phyloP scores from a whole-genome alignment of 305 asterid genomes.

The Fraxinus xanthoxyloides region DNA sequence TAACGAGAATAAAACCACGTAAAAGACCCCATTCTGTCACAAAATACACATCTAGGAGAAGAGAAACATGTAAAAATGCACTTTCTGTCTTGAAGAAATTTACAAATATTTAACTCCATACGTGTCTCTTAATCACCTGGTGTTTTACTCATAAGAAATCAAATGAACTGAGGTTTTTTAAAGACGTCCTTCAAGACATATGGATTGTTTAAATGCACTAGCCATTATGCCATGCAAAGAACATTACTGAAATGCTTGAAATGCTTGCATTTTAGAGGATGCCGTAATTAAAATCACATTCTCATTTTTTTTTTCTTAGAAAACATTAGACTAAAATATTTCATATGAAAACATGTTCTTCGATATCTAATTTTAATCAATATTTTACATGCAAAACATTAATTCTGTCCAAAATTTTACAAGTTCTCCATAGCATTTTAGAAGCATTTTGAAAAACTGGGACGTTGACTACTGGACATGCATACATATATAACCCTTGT shows the following conservation, averaged over 20 bases:
- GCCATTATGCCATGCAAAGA: neutral
- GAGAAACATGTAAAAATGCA: neutral
- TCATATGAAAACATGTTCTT: neutral
- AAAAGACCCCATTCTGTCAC: neutral
- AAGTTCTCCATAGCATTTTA: neutral
- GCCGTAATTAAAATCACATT: neutral
- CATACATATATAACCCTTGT: neutral
- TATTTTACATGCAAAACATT: neutral
- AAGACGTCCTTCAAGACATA: neutral
- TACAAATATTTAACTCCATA: neutral
- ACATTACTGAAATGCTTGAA: neutral
- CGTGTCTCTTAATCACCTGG: neutral
- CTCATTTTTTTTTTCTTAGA: neutral
- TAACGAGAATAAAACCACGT: neutral
- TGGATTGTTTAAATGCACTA: neutral
- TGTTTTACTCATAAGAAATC: neutral
- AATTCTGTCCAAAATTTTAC: neutral
- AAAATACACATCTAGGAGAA: neutral
- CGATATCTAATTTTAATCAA: neutral
- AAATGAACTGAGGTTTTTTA: neutral
- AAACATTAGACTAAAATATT: neutral
- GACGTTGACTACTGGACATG: neutral
- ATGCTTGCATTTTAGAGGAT: neutral
- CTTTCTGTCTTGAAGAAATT: neutral
- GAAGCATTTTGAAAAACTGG: neutral